Percentiles rank a stretch among this genome's conserved stretches.
Conservation (phyloP, 176 grass and related monocot genomes). For the Carex littledalei region DNA sequence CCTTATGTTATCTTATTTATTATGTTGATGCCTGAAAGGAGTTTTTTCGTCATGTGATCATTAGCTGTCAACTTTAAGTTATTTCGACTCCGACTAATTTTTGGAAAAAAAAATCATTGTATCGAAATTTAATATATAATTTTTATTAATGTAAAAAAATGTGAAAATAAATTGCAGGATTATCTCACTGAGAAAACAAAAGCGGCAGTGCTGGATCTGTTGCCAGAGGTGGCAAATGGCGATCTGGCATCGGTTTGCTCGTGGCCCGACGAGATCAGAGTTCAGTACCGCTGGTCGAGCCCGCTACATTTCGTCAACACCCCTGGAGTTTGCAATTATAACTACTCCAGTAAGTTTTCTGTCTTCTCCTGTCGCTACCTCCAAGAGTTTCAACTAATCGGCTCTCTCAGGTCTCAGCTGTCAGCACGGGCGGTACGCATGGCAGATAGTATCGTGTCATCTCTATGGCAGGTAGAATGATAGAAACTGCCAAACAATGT, state of each 20-base stretch:
- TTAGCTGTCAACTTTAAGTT: too few relatives aligned
- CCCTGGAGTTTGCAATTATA: conserved; percentile 65
- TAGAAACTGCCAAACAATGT: too few relatives aligned
- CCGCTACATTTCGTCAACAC: conserved; percentile 87
- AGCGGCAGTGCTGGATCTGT: conserved; percentile 54
- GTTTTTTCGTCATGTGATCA: too few relatives aligned
- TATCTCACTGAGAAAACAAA: conserved; percentile 62
- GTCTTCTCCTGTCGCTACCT: background rate
- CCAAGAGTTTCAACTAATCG: background rate
- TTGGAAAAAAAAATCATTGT: too few relatives aligned
- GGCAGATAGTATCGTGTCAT: too few relatives aligned
- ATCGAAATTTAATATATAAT: too few relatives aligned
- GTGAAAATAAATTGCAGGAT: conserved; percentile 18
- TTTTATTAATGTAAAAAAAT: too few relatives aligned
- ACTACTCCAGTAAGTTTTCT: conserved; percentile 39
- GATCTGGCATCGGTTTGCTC: conserved; percentile 77
- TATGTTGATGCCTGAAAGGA: too few relatives aligned
- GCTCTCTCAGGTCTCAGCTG: background rate
- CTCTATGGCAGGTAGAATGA: too few relatives aligned
- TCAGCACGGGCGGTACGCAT: too few relatives aligned
- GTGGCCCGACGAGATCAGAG: conserved; percentile 60
- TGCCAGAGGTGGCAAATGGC: conserved; percentile 54
- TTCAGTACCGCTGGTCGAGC: conserved; percentile 68
- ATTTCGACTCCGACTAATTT: too few relatives aligned
- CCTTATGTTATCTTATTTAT: too few relatives aligned